Evolutionary conservation across 805 yeast species (phyloP), one percentile per base, ranked within the genome.

Genomic region (Babjeviella inositovora): DNA sequence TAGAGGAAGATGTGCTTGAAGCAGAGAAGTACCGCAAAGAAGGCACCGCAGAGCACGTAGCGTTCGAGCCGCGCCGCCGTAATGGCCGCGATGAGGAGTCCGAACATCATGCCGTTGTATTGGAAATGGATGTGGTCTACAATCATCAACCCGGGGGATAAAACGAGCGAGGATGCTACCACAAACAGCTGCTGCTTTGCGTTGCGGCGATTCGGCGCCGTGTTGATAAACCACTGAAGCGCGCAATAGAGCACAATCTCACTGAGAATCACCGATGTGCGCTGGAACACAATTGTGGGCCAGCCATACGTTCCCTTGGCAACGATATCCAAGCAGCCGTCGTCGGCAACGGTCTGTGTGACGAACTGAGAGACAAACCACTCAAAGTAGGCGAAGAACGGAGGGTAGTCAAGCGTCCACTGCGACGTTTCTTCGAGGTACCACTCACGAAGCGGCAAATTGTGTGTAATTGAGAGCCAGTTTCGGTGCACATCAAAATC

Each of bases 381-480:
- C 45, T 90, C 98, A 36, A 90, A 87, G 47, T 82, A 85, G 1
- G 98, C 98, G 47, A 90, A 90, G 38, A 84, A 80, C 0, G 99
- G 99, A 7, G 99, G 98, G 48, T 87, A 90, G 45, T 90, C 98
- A 19, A 90, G 52, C 0, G 97, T 90, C 96, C 97, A 90, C 41
- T 77, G 84, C 21, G 69, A 64, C 0, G 81, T 69, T 22, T 57
- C 46, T 32, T 90, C 94, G 19, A 58, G 43, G 42, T 90, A 90
- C 99, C 99, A 90, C 25, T 75, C 43, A 9, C 50, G 49, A 10
- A 85, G 23, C 0, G 96, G 96, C 11, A 85, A 47, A 5, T 60
- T 59, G 35, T 70, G 51, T 1, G 97, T 87, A 23, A 90, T 74
- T 0, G 98, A 93, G 11, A 90, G 60, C 98, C 98, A 90, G 41